Evolutionary conservation across 495 filamentous ascomycete genomes (phyloP).

Genomic region (Amorphotheca resinae): DNA sequence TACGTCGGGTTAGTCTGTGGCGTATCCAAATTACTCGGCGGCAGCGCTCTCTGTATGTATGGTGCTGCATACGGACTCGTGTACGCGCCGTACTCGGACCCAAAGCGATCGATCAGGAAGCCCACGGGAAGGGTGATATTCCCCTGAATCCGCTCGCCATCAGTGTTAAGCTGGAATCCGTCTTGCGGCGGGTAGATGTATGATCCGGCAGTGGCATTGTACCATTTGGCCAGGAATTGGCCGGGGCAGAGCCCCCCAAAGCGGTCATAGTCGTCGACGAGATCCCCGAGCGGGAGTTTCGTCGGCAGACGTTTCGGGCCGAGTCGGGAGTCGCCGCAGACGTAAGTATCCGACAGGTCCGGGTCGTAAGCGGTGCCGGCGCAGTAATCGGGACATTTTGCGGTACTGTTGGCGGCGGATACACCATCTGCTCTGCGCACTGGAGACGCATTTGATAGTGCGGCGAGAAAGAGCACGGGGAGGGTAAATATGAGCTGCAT

Average conservation of each 20-base stretch:
- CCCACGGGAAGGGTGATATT: conserved; percentile 33
- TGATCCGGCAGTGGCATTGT: conserved; percentile 24
- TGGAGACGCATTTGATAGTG: neutral
- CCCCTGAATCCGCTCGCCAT: conserved; percentile 28
- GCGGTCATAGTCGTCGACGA: conserved; percentile 31
- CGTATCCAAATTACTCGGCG: conserved; percentile 36
- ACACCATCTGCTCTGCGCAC: neutral
- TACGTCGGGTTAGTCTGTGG: conserved; percentile 21
- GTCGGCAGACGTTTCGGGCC: conserved; percentile 33
- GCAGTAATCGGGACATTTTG: neutral
- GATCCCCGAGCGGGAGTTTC: conserved; percentile 26
- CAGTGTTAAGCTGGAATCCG: conserved; percentile 31
- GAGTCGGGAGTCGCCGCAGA: conserved; percentile 41
- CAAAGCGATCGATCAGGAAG: conserved; percentile 43
- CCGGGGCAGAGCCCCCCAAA: conserved; percentile 37
- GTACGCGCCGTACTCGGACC: conserved; percentile 32
- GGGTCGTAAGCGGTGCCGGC: neutral
- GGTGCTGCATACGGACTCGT: conserved; percentile 35
- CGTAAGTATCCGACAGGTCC: conserved; percentile 17
- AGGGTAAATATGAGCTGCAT: neutral
- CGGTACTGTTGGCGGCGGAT: neutral
- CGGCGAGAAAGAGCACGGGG: neutral
- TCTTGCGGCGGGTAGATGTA: conserved; percentile 31
- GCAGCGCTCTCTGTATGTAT: conserved; percentile 39
- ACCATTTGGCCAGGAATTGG: conserved; percentile 36